Evolutionary conservation across 352 stramenopile genomes (phyloP), one percentile per base, ranked within the genome.

Genomic region (Pythium folliculosum): DNA sequence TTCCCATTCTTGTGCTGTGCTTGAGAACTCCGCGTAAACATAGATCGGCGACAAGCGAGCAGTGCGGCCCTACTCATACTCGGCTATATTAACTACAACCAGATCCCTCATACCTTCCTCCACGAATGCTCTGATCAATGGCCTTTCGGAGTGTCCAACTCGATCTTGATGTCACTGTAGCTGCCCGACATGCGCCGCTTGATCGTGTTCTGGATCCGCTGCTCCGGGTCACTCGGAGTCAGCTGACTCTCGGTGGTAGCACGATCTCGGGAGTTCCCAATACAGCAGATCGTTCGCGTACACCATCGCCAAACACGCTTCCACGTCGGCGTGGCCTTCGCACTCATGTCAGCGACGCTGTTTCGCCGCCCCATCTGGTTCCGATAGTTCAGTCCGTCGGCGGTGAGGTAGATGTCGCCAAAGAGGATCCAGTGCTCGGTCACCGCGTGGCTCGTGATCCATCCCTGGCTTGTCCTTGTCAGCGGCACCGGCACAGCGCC

Each of bases 371-470:
- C 63, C 54, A 83, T 85, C 19, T 75, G 70, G 53, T 90, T 88
- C 19, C 84, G 83, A 10, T 77, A 60, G n/a, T 83, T 72, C 19
- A 93, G 73, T 19, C 84, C 86, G 22, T 82, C 74, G 0, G 71
- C 65, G 8, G 86, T 95, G 27, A 95, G 63, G 44, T 86, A 82
- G 43, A 95, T 80, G 47, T 93, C 81, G 27, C 86, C 86, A 25
- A 95, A 88, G 21, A 95, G 79, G 63, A 92, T 86, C 86, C 86
- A 95, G 60, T 91, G 81, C 69, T 95, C 86, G 7, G 86, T 77
- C 10, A 92, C 77, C 0, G 86, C 86, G 64, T 92, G 85, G 45
- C 77, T 88, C 7, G 86, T 95, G 70, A 95, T 91, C 86, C 86
- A 95, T 1, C 84, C 86, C 45, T 90, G 76, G 21, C 66, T 84